Base-by-base conservation (phyloP, 345 rosid species). In the Sonneratia alba region DNA sequence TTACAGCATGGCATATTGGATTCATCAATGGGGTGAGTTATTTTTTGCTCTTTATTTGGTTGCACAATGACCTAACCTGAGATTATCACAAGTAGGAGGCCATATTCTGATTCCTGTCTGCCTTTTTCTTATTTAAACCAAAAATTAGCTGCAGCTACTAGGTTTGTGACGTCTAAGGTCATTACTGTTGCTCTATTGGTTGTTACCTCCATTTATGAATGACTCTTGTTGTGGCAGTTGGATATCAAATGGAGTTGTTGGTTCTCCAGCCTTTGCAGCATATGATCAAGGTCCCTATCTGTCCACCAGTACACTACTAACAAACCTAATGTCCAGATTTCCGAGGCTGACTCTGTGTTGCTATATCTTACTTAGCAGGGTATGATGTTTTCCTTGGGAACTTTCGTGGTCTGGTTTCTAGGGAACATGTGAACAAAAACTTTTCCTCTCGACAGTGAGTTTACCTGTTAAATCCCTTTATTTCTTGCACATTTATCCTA, bases 231-330 rank as follows among this genome's bases (percentile, higher is more conserved):
- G 51, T 21, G 69, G 68, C 88, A 95, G 97, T 67, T 94, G 97
- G 99, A 96, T 95, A 59, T 87, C 97, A 68, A 91, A 92, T 83
- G 99, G 97, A 36, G 80, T 95, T 74, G 97, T 95, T 77, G 97
- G 99, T 65, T 92, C 97, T 79, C 99, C 99, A 18, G 97, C 99
- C 73, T 95, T 92, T 80, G 99, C 97, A 68, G 99, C 97, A 38
- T 95, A 86, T 83, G 97, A 95, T 85, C 97, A 95, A 83, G 99
- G 99, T 95, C 70, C 68, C 79, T 76, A 64, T 71, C 18, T 36
- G 37, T 38, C 73, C 32, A 27, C 11, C 59, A 73, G 62, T 66
- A 69, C 59, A n/a, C 53, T 53, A 55, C 42, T 70, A 75, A 47
- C 70, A 66, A 42, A 56, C 67, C 49, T 73, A 48, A 64, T 7